These are phyloP conservation scores for Dioscorea zingiberensis DNA, from an alignment of 106 monocot genomes.

Conservation along the genomic window DNA sequence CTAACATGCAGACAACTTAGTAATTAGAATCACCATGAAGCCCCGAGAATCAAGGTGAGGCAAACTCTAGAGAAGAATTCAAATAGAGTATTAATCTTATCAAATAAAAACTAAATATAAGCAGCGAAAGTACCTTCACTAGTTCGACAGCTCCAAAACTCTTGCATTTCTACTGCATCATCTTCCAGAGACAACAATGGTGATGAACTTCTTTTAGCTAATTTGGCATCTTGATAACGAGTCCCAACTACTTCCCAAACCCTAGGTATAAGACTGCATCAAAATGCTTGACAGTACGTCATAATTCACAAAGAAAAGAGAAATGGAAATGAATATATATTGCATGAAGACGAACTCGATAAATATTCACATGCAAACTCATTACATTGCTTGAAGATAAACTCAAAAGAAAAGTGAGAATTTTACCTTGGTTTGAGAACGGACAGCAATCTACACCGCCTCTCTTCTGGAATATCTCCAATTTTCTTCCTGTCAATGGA, in stretches of 20 bases:
- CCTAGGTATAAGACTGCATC: slow-evolving; percentile 46
- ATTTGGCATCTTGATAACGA: slow-evolving; percentile 56
- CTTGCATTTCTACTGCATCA: slow-evolving; percentile 9
- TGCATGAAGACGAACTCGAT: too few relatives aligned
- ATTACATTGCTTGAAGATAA: too few relatives aligned
- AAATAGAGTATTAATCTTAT: too few relatives aligned
- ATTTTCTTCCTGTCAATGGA: slow-evolving; percentile 66
- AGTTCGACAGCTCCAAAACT: slow-evolving; percentile 66
- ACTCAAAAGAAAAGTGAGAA: neutral
- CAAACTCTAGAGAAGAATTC: too few relatives aligned
- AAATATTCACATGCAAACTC: too few relatives aligned
- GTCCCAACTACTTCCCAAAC: slow-evolving; percentile 65
- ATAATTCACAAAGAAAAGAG: too few relatives aligned
- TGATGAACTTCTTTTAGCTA: slow-evolving; percentile 51
- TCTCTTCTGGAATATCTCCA: slow-evolving; percentile 80
- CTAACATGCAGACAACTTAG: too few relatives aligned
- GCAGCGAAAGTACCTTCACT: slow-evolving; percentile 36
- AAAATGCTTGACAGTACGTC: neutral
- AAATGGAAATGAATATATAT: too few relatives aligned
- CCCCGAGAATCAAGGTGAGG: too few relatives aligned
- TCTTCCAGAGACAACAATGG: slow-evolving; percentile 31
- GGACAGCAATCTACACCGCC: slow-evolving; percentile 52
- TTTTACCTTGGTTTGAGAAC: slow-evolving; percentile 39
- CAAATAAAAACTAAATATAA: neutral
- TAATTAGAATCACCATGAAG: too few relatives aligned